These are phyloP conservation scores for Polytrichum commune DNA, from an alignment of 225 moss, liverwort and hornwort genomes.

Conservation along the genomic window DNA sequence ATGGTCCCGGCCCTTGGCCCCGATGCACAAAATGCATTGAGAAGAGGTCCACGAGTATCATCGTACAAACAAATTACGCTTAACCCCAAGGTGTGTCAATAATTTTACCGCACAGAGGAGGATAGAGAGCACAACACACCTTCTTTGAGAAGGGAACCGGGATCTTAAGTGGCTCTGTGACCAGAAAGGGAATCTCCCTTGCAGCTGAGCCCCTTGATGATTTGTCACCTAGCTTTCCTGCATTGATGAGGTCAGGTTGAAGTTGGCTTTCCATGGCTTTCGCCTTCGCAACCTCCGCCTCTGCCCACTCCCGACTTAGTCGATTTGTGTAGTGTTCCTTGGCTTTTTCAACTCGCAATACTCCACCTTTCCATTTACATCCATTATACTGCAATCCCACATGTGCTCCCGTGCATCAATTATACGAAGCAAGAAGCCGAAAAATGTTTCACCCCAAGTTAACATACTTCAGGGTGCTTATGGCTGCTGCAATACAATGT, in stretches of 20 bases:
- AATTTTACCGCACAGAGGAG: too few relatives aligned
- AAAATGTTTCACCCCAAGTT: not conserved
- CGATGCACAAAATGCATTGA: too few relatives aligned
- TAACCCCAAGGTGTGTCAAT: not conserved
- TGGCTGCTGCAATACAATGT: too few relatives aligned
- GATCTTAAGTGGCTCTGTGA: constrained; percentile 13
- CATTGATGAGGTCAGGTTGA: not conserved
- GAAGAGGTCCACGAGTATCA: too few relatives aligned
- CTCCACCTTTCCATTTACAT: constrained; percentile 91
- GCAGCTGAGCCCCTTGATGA: not conserved
- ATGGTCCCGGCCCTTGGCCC: too few relatives aligned
- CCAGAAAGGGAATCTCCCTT: not conserved
- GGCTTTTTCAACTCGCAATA: constrained; percentile 77
- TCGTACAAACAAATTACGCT: too few relatives aligned
- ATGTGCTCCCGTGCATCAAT: not conserved
- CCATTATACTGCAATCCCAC: constrained; percentile 74
- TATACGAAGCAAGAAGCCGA: not conserved
- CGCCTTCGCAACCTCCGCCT: constrained; percentile 36
- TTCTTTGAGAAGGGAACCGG: constrained; percentile 12
- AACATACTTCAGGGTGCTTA: too few relatives aligned
- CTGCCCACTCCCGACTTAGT: constrained; percentile 72
- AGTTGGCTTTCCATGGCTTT: not conserved
- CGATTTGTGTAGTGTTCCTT: constrained; percentile 70
- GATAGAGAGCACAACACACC: not conserved
- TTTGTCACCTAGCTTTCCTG: constrained; percentile 6